phyloP scores from a whole-genome alignment of 192 early-diverging fungal genomes.

The Paraglomus occultum region DNA sequence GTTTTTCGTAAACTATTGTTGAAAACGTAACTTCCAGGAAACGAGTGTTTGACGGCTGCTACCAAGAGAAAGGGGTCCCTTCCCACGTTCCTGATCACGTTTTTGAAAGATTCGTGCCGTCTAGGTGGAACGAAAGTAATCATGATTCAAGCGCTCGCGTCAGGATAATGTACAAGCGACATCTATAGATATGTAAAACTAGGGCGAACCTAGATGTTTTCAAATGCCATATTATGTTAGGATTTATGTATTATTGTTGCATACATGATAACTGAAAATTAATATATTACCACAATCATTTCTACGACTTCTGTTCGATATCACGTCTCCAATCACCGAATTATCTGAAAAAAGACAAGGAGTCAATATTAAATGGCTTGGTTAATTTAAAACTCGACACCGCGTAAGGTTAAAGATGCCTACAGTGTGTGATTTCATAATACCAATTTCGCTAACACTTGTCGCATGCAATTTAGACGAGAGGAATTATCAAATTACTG shows the following conservation, averaged over 20 bases:
- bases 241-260: no score
- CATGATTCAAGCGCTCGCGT: conserved; percentile 1
- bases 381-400: no score
- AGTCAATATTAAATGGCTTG: no score
- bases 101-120: conserved; percentile 9
- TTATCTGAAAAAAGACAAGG: no score
- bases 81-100: background rate
- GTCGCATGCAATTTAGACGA: no score
- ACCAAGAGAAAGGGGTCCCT: conserved; percentile 1
- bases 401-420: no score
- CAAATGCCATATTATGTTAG: background rate
- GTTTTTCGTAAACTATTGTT: background rate
- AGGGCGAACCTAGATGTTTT: conserved; percentile 9
- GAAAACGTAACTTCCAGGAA: background rate
- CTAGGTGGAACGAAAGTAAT: background rate
- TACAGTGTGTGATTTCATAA: no score
- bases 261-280: background rate
- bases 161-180: conserved; percentile 28
- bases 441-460: no score
- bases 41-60: background rate
- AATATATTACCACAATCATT: conserved; percentile 11
- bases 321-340: background rate
- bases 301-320: conserved; percentile 10
- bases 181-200: background rate
- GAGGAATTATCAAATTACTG: no score